A percentile compares a stretch with the other conserved stretches of the same genome.
Evolutionary conservation across 345 rosid species (phyloP).

Genomic region (Jatropha curcas): DNA sequence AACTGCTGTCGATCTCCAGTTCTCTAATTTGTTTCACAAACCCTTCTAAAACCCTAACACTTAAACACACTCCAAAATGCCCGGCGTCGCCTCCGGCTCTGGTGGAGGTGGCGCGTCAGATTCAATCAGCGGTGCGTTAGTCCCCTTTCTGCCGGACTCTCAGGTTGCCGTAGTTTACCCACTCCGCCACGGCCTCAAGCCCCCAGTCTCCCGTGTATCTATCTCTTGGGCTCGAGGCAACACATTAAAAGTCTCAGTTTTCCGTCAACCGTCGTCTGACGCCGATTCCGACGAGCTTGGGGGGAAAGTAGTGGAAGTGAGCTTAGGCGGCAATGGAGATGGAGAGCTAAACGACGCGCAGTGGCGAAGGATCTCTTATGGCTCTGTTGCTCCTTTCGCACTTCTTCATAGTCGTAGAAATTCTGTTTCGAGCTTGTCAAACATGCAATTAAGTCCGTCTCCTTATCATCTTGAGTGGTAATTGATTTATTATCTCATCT

Average conservation of each 20-base stretch:
- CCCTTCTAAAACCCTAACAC: conserved; percentile 43
- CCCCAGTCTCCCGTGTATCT: conserved; percentile 68
- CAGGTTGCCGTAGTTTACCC: conserved; percentile 49
- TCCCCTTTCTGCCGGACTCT: conserved; percentile 34
- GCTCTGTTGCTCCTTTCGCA: conserved; percentile 87
- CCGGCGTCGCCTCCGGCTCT: conserved; percentile 32
- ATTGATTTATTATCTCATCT: too few species aligned
- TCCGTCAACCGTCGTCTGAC: conserved; percentile 34
- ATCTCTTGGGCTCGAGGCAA: conserved; percentile 86
- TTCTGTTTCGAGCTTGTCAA: conserved; percentile 53
- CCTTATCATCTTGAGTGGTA: conserved; percentile 74
- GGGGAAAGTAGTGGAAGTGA: conserved; percentile 71
- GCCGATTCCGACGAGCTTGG: conserved; percentile 37
- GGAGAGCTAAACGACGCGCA: conserved; percentile 62
- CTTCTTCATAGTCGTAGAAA: conserved; percentile 81
- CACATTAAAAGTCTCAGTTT: conserved; percentile 71
- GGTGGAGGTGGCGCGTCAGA: conserved; percentile 29
- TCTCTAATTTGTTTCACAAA: background rate
- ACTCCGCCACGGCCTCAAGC: conserved; percentile 60
- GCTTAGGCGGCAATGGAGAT: conserved; percentile 53
- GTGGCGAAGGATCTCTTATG: conserved; percentile 81
- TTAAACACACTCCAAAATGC: conserved; percentile 43
- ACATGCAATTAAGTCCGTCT: conserved; percentile 51
- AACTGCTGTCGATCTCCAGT: background rate
- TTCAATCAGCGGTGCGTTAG: conserved; percentile 41